These are phyloP conservation scores for Ceratobasidium sp. DNA, from an alignment of 1,284 basidiomycete genomes.

Conservation along the genomic window DNA sequence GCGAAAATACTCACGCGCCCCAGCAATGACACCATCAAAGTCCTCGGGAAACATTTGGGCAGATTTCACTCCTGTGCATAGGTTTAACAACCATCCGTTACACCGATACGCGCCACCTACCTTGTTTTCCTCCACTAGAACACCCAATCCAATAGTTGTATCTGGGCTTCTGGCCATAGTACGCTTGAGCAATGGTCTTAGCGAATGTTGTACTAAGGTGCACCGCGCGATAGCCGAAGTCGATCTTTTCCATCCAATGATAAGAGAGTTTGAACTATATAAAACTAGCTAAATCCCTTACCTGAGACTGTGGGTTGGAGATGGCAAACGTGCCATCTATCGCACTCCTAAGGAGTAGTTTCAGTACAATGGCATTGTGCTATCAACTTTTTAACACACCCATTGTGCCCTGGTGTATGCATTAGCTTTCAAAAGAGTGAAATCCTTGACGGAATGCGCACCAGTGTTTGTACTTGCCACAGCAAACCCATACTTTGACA, in stretches of 20 bases:
- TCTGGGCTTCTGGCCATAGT: slow-evolving; percentile 7
- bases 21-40: slow-evolving; percentile 24
- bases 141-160: no score
- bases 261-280: neutral
- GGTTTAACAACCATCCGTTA: neutral
- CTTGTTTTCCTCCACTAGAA: slow-evolving; percentile 35
- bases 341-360: neutral
- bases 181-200: slow-evolving; percentile 3
- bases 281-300: neutral
- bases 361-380: no score
- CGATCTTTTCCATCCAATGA: neutral
- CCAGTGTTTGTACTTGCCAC: slow-evolving; percentile 27
- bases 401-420: slow-evolving; percentile 9
- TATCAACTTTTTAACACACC: slow-evolving; percentile 6
- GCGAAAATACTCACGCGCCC: slow-evolving; percentile 16
- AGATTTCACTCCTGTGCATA: slow-evolving; percentile 13
- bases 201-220: slow-evolving; percentile 21
- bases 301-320: slow-evolving; percentile 35
- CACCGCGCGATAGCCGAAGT: slow-evolving; percentile 29
- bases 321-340: slow-evolving; percentile 25
- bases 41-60: no score
- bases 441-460: neutral
- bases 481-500: slow-evolving; percentile 26
- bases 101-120: neutral
- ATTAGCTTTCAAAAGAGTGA: neutral